Base-by-base conservation (phyloP, 1,139 yeast genomes). In the Debaryomyces fabryi region DNA sequence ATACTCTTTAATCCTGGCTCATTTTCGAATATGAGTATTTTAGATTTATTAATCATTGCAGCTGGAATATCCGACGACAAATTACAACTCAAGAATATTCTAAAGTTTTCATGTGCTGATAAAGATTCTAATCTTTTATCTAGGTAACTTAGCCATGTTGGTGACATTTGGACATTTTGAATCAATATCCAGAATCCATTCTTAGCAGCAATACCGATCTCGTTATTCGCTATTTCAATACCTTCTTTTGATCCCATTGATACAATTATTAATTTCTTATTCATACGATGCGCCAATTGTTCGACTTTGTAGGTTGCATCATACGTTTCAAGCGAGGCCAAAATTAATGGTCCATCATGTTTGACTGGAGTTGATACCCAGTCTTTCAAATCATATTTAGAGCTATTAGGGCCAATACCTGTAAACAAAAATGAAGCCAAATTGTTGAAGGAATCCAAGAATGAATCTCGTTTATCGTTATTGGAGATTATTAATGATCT, bases 201-300 rank as follows among this genome's bases (percentile, higher is more conserved):
- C 23, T 63, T 66, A 1, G 76, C 60, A 0, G 82, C 81, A 9
- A 59, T 62, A 2, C 66, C 64, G n/a, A 91, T 65, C 16, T 82
- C 81, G 42, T 69, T 67, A 36, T 78, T 80, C 0, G 92, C 95
- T 39, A 72, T 67, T 8, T 69, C 76, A 5, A 74, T 65, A 13
- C 90, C 86, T 63, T 90, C 96, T 29, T 65, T 65, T 0, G 96
- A 82, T 0, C 97, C 97, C 81, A 91, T 76, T 0, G 97, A 82
- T 30, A 88, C 76, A 1, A 80, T 67, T 0, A 63, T 60, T 37
- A 83, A 63, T 6, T 63, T 59, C 10, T 57, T 52, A 0, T 60
- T 52, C 1, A 47, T 39, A 0, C 56, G 52, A 4, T 54, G 53
- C 0, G 88, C 82, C 12, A 82, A 54, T 25, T 68, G 65, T 37